Evolutionary conservation across 805 yeast species (phyloP), one percentile per base, ranked within the genome.

Genomic region (Myxozyma udenii): DNA sequence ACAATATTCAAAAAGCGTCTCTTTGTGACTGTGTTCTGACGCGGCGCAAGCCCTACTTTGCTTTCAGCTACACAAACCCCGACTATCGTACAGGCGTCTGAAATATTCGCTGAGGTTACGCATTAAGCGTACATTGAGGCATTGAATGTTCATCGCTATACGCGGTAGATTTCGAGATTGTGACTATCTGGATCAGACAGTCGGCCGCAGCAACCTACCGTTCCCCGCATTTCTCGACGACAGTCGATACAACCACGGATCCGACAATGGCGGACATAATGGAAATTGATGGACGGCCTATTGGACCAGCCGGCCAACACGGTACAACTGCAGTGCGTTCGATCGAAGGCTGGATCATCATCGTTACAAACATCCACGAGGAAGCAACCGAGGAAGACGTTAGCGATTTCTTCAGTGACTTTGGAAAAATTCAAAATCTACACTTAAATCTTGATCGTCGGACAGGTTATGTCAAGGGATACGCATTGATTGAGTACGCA

Each of bases 341-440:
- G 3, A 60, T 72, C 16, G 77, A 74, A 54, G 79, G 78, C 12
- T 75, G 73, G 65, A 68, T 74, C 4, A 24, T 75, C 1, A 61
- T 74, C 2, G 72, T 67, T 4, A 64, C 70, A 0, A 72, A 72
- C 33, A 46, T 75, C 16, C 77, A 76, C 48, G 75, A 73, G 33
- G 79, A 75, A 58, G 71, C 74, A 1, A 60, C 74, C 6, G 79
- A 76, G 45, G 78, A 74, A 43, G 76, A 73, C 25, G 51, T 74
- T 1, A 52, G 54, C 3, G 78, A 76, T 55, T 62, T 65, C 30
- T 73, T 75, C 54, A 64, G 71, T 30, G 78, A 75, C 23, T 73
- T 57, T 47, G 78, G 77, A 1, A 61, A 53, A 11, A 68, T 76
- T 9, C 62, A 65, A 26, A 67, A 68, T 19, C 41, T 74, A 1